Base-by-base conservation (phyloP, 352 stramenopile genomes). In the Phytopythium kandeliae region DNA sequence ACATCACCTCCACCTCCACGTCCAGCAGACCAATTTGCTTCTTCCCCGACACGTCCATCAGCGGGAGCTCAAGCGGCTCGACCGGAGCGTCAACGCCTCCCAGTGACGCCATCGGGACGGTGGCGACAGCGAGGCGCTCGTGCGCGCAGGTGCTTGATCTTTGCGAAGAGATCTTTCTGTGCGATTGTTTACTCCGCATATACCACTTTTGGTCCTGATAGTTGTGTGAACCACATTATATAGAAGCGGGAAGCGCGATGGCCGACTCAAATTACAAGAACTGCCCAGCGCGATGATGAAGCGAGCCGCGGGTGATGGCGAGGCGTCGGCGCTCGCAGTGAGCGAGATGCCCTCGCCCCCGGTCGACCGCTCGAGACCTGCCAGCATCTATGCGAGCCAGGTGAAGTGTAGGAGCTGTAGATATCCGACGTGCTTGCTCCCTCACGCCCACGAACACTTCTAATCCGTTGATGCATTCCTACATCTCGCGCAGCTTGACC, bases 1-100 rank as follows among this genome's bases (percentile, higher is more conserved):
- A 63, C 4, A 63, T 48, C 22, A 76, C 61, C 35, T 73, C 63
- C 17, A 76, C 43, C 28, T 76, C 69, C 19, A 76, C 19, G 9
- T 62, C 63, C 19, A 76, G 42, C 24, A 60, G 61, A 16, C 63
- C 67, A 28, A 76, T 43, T 11, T 55, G 22, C 26, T 71, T 56
- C 31, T 71, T 60, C n/a, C 57, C 57, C 8, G 44, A 51, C 41
- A 44, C 37, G 40, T 76, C 63, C 42, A 60, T 68, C 30, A 76
- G 55, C 38, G 60, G 50, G 48, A 76, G 2, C 52, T 73, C 60
- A 25, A 73, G 54, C 7, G 48, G 63, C 26, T 48, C 37, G 12
- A 57, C 17, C 3, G 52, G 49, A 2, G 40, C 28, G 7, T 76
- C 64, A 12, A 68, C 64, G 50, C 53, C 37, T 15, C 55, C 33